phyloP scores from a whole-genome alignment of 2,329 filamentous ascomycete species.

The Colletotrichum acutatum region DNA sequence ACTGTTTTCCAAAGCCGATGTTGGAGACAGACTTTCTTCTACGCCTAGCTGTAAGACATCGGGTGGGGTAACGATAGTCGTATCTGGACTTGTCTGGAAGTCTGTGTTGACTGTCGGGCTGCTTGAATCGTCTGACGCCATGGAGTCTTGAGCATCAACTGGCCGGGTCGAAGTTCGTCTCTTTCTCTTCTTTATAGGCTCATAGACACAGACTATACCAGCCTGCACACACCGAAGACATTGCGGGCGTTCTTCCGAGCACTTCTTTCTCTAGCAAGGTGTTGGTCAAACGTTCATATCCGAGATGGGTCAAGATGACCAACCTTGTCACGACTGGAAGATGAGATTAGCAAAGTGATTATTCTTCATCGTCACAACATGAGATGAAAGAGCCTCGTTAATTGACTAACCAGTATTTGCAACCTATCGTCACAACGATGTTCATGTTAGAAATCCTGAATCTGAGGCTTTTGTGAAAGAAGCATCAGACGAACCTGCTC shows the following conservation, averaged over 20 bases:
- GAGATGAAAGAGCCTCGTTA: not conserved
- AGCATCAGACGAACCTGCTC: conserved; percentile 34
- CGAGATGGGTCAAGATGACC: not conserved
- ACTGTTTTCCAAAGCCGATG: not conserved
- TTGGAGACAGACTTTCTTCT: conserved; percentile 6
- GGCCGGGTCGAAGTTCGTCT: conserved; percentile 17
- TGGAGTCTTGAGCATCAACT: not conserved
- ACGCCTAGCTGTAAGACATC: not conserved
- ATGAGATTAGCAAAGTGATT: conserved; percentile 15
- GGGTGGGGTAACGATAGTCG: conserved; percentile 18
- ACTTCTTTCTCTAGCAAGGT: conserved; percentile 31
- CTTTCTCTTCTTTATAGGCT: conserved; percentile 37
- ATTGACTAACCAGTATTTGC: conserved; percentile 35
- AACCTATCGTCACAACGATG: conserved; percentile 1
- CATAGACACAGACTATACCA: conserved; percentile 32
- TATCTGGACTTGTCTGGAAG: conserved; percentile 23
- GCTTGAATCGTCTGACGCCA: conserved; percentile 16
- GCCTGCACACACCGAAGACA: conserved; percentile 35
- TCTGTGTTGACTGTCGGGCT: conserved; percentile 11
- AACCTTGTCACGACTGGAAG: conserved; percentile 35
- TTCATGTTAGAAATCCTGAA: conserved; percentile 15
- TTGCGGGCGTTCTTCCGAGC: conserved; percentile 35
- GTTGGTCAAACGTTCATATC: not conserved
- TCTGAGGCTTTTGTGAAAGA: not conserved
- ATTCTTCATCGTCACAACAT: too few relatives aligned